Conservation (phyloP, 306 rosid species). For the Pyrus betulifolia region DNA sequence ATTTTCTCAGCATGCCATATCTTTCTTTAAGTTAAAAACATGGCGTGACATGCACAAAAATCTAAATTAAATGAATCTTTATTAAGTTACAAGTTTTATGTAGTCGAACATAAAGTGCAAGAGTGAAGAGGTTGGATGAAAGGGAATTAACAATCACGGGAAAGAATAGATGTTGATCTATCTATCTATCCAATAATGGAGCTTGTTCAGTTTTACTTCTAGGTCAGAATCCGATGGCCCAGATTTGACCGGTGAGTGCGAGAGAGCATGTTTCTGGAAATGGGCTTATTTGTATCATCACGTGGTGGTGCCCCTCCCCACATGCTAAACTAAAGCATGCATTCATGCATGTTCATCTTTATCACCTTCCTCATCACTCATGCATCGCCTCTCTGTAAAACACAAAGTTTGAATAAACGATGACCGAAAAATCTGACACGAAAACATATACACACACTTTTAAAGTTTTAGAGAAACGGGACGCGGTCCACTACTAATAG, state of each 20-base stretch:
- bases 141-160: not conserved
- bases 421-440: conserved; percentile 26
- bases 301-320: conserved; percentile 24
- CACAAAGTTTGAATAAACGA: not conserved
- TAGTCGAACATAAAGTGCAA: not conserved
- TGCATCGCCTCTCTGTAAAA: conserved; percentile 21
- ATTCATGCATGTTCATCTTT: conserved; percentile 27
- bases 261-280: conserved; percentile 13
- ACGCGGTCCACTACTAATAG: too few relatives aligned
- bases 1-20: too few relatives aligned
- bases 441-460: too few relatives aligned
- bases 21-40: too few relatives aligned
- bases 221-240: conserved; percentile 29
- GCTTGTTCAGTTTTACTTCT: not conserved
- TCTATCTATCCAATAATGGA: not conserved
- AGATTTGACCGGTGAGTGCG: conserved; percentile 23
- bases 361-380: not conserved
- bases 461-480: too few relatives aligned
- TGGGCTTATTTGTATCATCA: conserved; percentile 18
- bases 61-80: too few relatives aligned
- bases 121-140: not conserved
- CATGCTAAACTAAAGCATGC: conserved; percentile 37
- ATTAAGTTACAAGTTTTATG: too few relatives aligned
- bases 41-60: too few relatives aligned
- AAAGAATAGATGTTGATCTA: not conserved